Evolutionary conservation across 2,329 filamentous ascomycete species (phyloP).

Genomic region (Beauveria rudraprayagi): DNA sequence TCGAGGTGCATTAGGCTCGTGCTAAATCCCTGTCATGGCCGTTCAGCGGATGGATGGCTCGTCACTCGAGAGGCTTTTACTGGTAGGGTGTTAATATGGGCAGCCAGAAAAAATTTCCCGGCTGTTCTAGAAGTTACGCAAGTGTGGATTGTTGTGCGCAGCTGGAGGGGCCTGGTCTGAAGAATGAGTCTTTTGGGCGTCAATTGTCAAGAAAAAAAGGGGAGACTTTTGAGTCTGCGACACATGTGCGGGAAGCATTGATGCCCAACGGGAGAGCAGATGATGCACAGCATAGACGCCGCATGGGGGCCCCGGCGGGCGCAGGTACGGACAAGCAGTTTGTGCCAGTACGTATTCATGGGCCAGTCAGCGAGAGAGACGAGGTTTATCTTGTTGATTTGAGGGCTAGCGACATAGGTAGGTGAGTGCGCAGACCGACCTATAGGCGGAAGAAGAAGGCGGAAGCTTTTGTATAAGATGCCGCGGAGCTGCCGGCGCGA

Average conservation of each 20-base stretch:
- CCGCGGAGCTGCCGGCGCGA: not conserved
- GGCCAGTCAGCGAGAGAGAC: not conserved
- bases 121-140: conserved; percentile 4
- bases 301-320: not conserved
- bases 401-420: not conserved
- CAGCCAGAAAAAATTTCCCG: conserved; percentile 4
- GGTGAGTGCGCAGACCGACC: not conserved
- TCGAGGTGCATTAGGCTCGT: conserved; percentile 8
- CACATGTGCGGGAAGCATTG: conserved; percentile 4
- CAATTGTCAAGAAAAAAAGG: not conserved
- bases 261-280: conserved; percentile 9
- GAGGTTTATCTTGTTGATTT: not conserved
- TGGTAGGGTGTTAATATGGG: too few relatives aligned
- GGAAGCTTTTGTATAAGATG: not conserved
- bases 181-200: conserved; percentile 3
- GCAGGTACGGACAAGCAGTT: conserved; percentile 3
- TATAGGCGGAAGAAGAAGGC: not conserved
- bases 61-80: too few relatives aligned
- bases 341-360: not conserved
- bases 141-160: not conserved
- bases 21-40: conserved; percentile 3
- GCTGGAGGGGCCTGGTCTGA: not conserved
- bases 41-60: not conserved
- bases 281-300: conserved; percentile 8
- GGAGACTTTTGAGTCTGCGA: not conserved